Percentiles rank a stretch among this genome's conserved stretches.
phyloP scores from a whole-genome alignment of 2,329 filamentous ascomycete species.

The Nectriaceae sp. region DNA sequence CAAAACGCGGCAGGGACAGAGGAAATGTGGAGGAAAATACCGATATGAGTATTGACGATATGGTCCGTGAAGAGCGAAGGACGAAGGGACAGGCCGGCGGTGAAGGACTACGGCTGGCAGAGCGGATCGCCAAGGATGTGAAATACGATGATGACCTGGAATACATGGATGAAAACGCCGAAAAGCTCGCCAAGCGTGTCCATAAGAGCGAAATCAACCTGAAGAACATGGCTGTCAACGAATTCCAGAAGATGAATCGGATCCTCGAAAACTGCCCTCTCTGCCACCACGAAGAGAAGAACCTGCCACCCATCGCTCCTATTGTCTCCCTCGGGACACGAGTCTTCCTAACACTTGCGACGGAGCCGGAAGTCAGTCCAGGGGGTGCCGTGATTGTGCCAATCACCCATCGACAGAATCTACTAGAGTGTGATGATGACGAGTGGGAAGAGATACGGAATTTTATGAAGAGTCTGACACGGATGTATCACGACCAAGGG shows the following conservation, averaged over 20 bases:
- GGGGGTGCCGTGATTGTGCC: conserved; percentile 89
- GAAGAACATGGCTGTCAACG: conserved; percentile 81
- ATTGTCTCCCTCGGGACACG: conserved; percentile 84
- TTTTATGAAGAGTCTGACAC: conserved; percentile 95
- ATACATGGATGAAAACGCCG: conserved; percentile 96
- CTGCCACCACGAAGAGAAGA: conserved; percentile 85
- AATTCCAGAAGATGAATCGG: conserved; percentile 87
- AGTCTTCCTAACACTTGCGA: conserved; percentile 84
- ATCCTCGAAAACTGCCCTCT: conserved; percentile 87
- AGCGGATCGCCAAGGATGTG: conserved; percentile 89
- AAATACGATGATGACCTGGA: conserved; percentile 93
- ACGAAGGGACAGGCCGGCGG: conserved; percentile 77
- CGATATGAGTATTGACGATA: conserved; percentile 95
- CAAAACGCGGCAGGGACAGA: conserved; percentile 79
- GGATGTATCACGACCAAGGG: conserved; percentile 92
- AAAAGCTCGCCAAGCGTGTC: conserved; percentile 82
- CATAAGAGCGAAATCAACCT: conserved; percentile 87
- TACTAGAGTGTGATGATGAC: conserved; percentile 97
- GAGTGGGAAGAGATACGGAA: conserved; percentile 99
- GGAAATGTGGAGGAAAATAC: conserved; percentile 88
- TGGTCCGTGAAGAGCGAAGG: conserved; percentile 91
- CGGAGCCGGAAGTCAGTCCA: conserved; percentile 82
- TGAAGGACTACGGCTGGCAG: conserved; percentile 80
- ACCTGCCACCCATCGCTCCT: conserved; percentile 76
- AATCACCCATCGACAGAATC: conserved; percentile 81